Base-by-base conservation (phyloP, 2,329 filamentous ascomycete species). In the Scedosporium minutisporum region DNA sequence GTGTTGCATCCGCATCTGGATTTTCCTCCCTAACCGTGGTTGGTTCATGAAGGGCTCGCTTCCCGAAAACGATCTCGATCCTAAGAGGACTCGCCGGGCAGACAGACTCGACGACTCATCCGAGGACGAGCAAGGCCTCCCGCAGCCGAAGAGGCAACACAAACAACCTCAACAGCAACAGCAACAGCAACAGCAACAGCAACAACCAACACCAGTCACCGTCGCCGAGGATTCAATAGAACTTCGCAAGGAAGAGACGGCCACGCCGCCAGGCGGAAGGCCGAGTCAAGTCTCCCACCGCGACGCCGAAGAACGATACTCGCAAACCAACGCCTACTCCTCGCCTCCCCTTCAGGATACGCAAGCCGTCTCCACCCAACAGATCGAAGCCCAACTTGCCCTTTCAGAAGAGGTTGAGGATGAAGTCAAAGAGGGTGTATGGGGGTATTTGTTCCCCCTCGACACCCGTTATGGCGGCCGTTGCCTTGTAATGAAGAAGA, bases 401-500 rank as follows among this genome's bases (percentile, higher is more conserved):
- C 82, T 93, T 57, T 87, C 87, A 23, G 57, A 61, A 66, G 91
- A 96, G 63, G 90, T 96, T 3, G 85, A 93, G 65, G 90, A 96
- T 71, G 92, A 96, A 75, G 85, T 80, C 65, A 81, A 84, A 57
- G 90, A 96, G 72, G 91, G 91, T 7, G 91, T 97, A 1, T 99
- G 95, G 95, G 96, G 96, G 12, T 99, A 97, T 70, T 80, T 99
- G 4, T 85, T 96, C 62, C 91, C 93, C 1, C 77, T 96, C 25
- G 87, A 93, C 70, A 82, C 83, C 61, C 84, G 83, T 66, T 86
- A 88, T 62, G 87, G 74, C 51, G 86, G 75, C 76, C 89, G 73
- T 75, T 96, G 75, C 57, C 70, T 85, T 23, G 89, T 96, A 6
- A 74, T 99, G 73, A 88, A 84, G 74, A 91, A 86, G 69, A 83